Conservation (phyloP, 2,329 filamentous ascomycete species). For the Calonectria multiphialidica region DNA sequence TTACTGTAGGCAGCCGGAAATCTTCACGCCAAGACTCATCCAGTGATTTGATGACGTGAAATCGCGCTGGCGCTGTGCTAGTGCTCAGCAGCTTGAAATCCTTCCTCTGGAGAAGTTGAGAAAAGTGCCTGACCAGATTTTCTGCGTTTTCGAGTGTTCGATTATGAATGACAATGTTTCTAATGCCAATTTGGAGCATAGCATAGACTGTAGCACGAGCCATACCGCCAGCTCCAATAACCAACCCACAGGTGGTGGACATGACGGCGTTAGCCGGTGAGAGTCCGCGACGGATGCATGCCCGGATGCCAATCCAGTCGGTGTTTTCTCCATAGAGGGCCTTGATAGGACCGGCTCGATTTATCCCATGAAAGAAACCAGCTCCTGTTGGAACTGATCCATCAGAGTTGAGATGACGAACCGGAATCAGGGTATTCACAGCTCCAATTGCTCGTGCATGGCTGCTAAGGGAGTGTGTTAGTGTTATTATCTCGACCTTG, state of each 20-base stretch:
- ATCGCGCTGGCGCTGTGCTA: conserved; percentile 57
- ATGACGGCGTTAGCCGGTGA: conserved; percentile 78
- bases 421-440: conserved; percentile 80
- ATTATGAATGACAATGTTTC: conserved; percentile 81
- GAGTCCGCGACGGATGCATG: conserved; percentile 77
- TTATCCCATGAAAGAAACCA: conserved; percentile 63
- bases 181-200: conserved; percentile 81
- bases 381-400: conserved; percentile 68
- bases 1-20: conserved; percentile 76
- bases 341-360: conserved; percentile 74
- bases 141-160: conserved; percentile 76
- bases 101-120: conserved; percentile 61
- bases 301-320: conserved; percentile 84
- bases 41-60: conserved; percentile 70
- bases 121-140: conserved; percentile 77
- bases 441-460: conserved; percentile 82
- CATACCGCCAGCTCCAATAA: conserved; percentile 80
- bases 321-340: conserved; percentile 84
- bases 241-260: conserved; percentile 65
- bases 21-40: conserved; percentile 74
- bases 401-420: conserved; percentile 70
- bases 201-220: conserved; percentile 83
- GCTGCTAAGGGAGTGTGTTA: conserved; percentile 77
- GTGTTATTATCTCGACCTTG: conserved; percentile 78
- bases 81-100: conserved; percentile 58